phyloP scores from a whole-genome alignment of 2,329 filamentous ascomycete genomes.

The Fusarium oligoseptatum region DNA sequence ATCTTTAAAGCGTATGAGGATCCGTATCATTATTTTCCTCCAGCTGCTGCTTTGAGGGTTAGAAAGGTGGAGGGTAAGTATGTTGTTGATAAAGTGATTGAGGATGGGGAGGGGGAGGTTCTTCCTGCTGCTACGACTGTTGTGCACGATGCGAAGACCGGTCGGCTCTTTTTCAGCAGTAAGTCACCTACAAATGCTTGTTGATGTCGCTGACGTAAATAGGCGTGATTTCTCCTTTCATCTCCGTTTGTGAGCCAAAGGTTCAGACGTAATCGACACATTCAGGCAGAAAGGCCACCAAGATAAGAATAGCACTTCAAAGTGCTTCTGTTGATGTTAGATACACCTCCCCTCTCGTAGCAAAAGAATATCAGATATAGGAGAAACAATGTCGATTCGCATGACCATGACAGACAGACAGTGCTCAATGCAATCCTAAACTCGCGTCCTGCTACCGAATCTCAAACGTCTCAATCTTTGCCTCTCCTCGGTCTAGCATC shows the following conservation, averaged over 20 bases:
- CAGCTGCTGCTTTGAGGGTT: conserved; percentile 27
- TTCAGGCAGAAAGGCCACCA: too few relatives aligned
- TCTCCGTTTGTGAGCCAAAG: conserved; percentile 41
- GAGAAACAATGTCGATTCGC: too few relatives aligned
- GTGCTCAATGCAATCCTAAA: too few relatives aligned
- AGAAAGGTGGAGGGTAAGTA: conserved; percentile 13
- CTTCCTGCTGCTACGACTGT: conserved; percentile 41
- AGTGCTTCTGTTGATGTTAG: too few relatives aligned
- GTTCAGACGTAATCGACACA: neutral
- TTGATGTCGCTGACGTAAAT: neutral
- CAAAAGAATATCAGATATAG: too few relatives aligned
- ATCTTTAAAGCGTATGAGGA: conserved; percentile 32
- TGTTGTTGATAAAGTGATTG: conserved; percentile 39
- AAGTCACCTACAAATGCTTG: neutral
- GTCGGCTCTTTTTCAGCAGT: conserved; percentile 42
- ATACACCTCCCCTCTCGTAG: neutral
- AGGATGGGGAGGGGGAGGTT: conserved; percentile 34
- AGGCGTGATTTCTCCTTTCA: conserved; percentile 45
- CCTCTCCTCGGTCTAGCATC: neutral
- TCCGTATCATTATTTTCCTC: conserved; percentile 13
- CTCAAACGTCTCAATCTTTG: neutral
- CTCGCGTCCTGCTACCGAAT: neutral
- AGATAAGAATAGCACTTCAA: too few relatives aligned
- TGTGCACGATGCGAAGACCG: conserved; percentile 41
- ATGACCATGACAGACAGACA: too few relatives aligned